Conservation (phyloP, 2,329 filamentous ascomycete species). For the Apiospora saccharicola region DNA sequence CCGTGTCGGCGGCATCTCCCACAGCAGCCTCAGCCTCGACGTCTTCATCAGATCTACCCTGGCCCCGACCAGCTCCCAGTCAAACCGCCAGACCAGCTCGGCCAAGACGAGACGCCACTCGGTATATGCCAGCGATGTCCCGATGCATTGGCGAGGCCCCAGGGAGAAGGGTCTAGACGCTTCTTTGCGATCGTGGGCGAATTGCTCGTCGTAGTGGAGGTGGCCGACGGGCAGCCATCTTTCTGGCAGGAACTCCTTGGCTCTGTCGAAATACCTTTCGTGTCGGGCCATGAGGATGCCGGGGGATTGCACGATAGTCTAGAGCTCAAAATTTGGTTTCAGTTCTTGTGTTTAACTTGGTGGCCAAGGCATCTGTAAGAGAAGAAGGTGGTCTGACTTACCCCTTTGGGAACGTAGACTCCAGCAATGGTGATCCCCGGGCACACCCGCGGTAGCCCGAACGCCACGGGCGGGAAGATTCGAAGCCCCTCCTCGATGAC, state of each 20-base stretch:
- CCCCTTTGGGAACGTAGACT: background rate
- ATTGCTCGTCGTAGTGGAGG: conserved; percentile 27
- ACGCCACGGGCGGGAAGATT: conserved; percentile 42
- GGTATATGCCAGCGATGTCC: conserved; percentile 44
- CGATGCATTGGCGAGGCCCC: conserved; percentile 43
- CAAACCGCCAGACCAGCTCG: conserved; percentile 43
- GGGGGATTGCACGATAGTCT: background rate
- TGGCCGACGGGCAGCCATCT: conserved; percentile 36
- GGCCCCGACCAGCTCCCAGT: conserved; percentile 27
- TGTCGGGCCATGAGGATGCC: conserved; percentile 28
- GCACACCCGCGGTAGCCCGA: conserved; percentile 25
- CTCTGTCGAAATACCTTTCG: conserved; percentile 37
- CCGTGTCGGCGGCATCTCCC: background rate
- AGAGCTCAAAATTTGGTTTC: no score
- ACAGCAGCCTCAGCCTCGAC: background rate
- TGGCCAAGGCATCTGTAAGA: no score
- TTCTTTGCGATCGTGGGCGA: conserved; percentile 36
- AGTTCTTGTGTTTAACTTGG: no score
- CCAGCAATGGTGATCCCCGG: conserved; percentile 22
- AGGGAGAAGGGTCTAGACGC: conserved; percentile 39
- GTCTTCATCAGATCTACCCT: background rate
- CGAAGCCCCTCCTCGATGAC: conserved; percentile 48
- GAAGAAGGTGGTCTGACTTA: background rate
- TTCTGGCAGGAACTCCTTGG: conserved; percentile 44
- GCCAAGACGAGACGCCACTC: conserved; percentile 46